phyloP scores from a whole-genome alignment of 257 asterid species.

The Salvia miltiorrhiza region DNA sequence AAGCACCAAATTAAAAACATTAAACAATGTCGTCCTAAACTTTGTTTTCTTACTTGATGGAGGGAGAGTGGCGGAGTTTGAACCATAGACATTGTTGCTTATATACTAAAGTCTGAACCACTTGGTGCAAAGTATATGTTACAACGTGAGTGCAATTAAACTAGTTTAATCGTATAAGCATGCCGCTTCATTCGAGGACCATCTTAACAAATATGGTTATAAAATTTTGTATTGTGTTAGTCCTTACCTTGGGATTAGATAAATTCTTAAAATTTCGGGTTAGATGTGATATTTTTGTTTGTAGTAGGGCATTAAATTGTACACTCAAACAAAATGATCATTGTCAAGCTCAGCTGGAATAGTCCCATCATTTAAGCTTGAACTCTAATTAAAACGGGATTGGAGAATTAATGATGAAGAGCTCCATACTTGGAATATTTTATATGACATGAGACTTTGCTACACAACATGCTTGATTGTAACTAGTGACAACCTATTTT shows the following conservation, averaged over 20 bases:
- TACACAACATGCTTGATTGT: conserved; percentile 27
- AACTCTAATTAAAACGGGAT: background rate
- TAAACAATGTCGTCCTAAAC: background rate
- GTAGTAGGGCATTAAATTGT: conserved; percentile 9
- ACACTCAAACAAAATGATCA: conserved; percentile 22
- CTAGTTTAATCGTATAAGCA: background rate
- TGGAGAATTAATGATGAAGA: background rate
- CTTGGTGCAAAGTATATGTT: too few relatives aligned
- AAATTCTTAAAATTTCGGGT: background rate
- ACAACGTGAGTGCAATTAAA: too few relatives aligned
- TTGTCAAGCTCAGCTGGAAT: conserved; percentile 35
- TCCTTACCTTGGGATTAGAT: too few relatives aligned
- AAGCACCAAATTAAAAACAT: background rate
- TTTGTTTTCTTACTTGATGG: too few relatives aligned
- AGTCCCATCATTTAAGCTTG: conserved; percentile 13
- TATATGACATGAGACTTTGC: conserved; percentile 16
- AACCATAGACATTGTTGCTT: too few relatives aligned
- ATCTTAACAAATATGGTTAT: background rate
- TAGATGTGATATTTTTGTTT: background rate
- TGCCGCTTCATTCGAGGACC: background rate
- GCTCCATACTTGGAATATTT: conserved; percentile 15
- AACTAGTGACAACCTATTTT: conserved; percentile 15
- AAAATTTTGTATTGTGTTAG: background rate
- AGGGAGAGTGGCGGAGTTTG: too few relatives aligned
- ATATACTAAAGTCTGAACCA: too few relatives aligned